Evolutionary conservation across 2,329 filamentous ascomycete genomes (phyloP).

Genomic region (Aspergillus aculeatus): DNA sequence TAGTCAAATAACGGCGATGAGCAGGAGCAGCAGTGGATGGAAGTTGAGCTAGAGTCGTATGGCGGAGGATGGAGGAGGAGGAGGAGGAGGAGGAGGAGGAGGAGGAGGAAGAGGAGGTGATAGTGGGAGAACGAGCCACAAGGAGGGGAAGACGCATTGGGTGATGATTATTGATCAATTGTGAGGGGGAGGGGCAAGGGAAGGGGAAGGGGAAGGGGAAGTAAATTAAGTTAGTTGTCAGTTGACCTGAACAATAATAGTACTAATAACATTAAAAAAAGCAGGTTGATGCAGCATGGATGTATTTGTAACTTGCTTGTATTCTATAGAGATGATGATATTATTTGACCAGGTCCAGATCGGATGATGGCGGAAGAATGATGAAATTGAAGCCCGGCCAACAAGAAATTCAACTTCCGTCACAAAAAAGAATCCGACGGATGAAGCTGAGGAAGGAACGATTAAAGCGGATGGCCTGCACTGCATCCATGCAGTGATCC

Average conservation of each 20-base stretch:
- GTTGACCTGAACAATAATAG: not conserved
- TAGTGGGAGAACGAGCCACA: slow-evolving; percentile 3
- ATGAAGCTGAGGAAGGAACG: not conserved
- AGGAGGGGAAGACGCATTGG: not conserved
- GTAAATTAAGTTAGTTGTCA: not conserved
- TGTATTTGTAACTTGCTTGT: not conserved
- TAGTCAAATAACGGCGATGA: slow-evolving; percentile 12
- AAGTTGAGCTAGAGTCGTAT: slow-evolving; percentile 15
- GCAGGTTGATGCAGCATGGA: not conserved
- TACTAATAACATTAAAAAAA: no score
- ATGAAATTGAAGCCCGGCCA: not conserved
- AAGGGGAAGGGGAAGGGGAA: not conserved
- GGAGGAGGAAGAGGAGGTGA: slow-evolving; percentile 18
- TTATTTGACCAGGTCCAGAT: not conserved
- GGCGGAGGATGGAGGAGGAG: slow-evolving; percentile 16
- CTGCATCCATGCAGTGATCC: not conserved
- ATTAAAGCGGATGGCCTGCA: no score
- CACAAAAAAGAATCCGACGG: not conserved
- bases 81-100: slow-evolving; percentile 14
- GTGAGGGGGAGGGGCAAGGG: no score
- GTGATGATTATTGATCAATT: not conserved
- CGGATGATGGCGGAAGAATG: not conserved
- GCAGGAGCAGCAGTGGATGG: slow-evolving; percentile 6
- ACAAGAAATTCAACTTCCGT: not conserved
- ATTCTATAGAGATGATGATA: no score